phyloP scores from a whole-genome alignment of 257 asterid genomes.

The Eucommia ulmoides region DNA sequence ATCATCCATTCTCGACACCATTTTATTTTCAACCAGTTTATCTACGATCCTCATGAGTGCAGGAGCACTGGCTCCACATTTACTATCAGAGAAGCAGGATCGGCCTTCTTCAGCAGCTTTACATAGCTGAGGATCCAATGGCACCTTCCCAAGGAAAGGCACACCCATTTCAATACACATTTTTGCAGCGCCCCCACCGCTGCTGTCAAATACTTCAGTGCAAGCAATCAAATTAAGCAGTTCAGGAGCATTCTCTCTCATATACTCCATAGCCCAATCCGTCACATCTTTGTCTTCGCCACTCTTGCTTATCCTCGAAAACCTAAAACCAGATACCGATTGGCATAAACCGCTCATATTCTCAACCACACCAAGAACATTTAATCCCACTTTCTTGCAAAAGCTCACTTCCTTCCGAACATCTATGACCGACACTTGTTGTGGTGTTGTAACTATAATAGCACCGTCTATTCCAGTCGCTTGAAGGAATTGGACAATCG shows the following conservation, averaged over 20 bases:
- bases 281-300: conserved; percentile 63
- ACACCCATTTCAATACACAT: conserved; percentile 81
- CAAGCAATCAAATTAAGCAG: conserved; percentile 39
- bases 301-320: conserved; percentile 22
- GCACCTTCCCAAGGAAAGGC: conserved; percentile 80
- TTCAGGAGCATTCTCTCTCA: conserved; percentile 68
- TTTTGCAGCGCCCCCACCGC: conserved; percentile 80
- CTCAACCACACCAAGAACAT: conserved; percentile 80
- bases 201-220: conserved; percentile 69
- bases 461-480: conserved; percentile 83
- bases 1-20: conserved; percentile 28
- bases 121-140: conserved; percentile 80
- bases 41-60: conserved; percentile 50
- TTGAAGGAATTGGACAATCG: conserved; percentile 78
- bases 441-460: conserved; percentile 83
- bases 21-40: conserved; percentile 32
- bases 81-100: conserved; percentile 59
- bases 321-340: conserved; percentile 42
- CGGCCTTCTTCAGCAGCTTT: conserved; percentile 92
- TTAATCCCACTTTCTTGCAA: conserved; percentile 70
- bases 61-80: conserved; percentile 47
- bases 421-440: conserved; percentile 78
- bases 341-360: conserved; percentile 88
- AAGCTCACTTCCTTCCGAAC: conserved; percentile 88
- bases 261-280: conserved; percentile 28